Percentiles rank a stretch among this genome's conserved stretches.
Evolutionary conservation across 257 asterid genomes (phyloP).

Genomic region (Lycium ferocissimum): DNA sequence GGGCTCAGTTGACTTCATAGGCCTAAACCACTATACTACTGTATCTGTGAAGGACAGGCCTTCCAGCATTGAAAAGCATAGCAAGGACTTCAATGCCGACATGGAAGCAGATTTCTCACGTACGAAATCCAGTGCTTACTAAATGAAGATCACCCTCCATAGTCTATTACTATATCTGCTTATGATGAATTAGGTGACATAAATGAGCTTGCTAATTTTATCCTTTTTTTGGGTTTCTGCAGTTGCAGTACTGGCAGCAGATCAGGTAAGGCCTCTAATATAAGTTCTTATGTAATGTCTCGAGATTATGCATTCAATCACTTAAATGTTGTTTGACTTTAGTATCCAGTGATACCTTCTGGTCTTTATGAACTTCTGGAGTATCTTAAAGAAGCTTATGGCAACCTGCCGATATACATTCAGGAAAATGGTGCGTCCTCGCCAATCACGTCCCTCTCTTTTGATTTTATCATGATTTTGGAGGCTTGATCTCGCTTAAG

Average conservation of each 20-base stretch:
- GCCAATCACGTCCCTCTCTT: constrained; percentile 2
- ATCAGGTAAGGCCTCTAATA: constrained; percentile 22
- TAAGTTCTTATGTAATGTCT: constrained; percentile 36
- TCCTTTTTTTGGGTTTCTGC: constrained; percentile 9
- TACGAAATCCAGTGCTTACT: constrained; percentile 34
- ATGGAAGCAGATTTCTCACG: constrained; percentile 35
- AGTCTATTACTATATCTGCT: background rate
- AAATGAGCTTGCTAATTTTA: background rate
- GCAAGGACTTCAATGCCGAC: constrained; percentile 46
- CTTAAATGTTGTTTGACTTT: constrained; percentile 42
- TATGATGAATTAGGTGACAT: background rate
- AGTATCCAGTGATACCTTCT: constrained; percentile 28
- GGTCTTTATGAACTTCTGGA: constrained; percentile 27
- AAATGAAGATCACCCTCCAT: background rate
- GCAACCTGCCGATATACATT: constrained; percentile 60
- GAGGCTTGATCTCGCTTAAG: background rate
- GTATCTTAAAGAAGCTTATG: constrained; percentile 49
- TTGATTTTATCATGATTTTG: constrained; percentile 1
- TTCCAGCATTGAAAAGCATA: constrained; percentile 29
- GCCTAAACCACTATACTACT: constrained; percentile 55
- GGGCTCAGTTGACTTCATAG: constrained; percentile 68
- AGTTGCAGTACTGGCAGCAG: background rate
- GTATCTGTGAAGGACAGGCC: constrained; percentile 43
- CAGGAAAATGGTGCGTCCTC: constrained; percentile 47
- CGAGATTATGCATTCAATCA: constrained; percentile 37